Evolutionary conservation across 2,329 filamentous ascomycete genomes (phyloP).

Genomic region (Aspergillus sp.): DNA sequence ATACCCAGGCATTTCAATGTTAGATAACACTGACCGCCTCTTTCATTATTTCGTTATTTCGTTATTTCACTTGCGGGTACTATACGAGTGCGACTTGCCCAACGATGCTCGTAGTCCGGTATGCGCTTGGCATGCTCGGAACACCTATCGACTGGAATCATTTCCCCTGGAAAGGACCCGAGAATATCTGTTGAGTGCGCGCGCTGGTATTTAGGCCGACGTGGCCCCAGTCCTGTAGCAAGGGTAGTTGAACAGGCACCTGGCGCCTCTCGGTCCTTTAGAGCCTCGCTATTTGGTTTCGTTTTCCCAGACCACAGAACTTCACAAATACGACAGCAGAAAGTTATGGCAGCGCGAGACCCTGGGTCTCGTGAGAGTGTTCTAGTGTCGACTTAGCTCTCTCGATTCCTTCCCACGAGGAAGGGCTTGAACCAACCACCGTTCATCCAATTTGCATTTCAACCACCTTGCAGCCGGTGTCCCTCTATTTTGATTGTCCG

Average conservation of each 20-base stretch:
- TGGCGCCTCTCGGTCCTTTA: not conserved
- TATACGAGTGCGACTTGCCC: too few species aligned
- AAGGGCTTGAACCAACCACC: too few species aligned
- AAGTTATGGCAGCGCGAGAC: not conserved
- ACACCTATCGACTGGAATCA: too few species aligned
- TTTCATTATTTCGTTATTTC: not conserved
- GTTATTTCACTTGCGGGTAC: not conserved
- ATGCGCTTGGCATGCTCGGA: too few species aligned
- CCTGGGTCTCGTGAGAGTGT: not conserved
- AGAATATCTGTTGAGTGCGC: too few species aligned
- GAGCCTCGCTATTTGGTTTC: not conserved
- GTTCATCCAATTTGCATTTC: not conserved
- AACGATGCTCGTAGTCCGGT: too few species aligned
- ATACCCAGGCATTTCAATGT: slow-evolving; percentile 1
- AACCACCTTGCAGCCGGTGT: slow-evolving; percentile 6
- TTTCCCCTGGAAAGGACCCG: too few species aligned
- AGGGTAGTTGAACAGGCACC: not conserved
- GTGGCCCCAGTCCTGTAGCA: not conserved
- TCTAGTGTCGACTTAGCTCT: not conserved
- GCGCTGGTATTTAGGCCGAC: too few species aligned
- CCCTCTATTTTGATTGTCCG: not conserved
- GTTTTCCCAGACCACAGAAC: not conserved
- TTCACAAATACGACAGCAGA: not conserved
- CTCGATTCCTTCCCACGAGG: too few species aligned
- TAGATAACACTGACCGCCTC: not conserved